These are phyloP conservation scores for Heliocybe sulcata DNA, from an alignment of 1,284 basidiomycete species.

Conservation along the genomic window DNA sequence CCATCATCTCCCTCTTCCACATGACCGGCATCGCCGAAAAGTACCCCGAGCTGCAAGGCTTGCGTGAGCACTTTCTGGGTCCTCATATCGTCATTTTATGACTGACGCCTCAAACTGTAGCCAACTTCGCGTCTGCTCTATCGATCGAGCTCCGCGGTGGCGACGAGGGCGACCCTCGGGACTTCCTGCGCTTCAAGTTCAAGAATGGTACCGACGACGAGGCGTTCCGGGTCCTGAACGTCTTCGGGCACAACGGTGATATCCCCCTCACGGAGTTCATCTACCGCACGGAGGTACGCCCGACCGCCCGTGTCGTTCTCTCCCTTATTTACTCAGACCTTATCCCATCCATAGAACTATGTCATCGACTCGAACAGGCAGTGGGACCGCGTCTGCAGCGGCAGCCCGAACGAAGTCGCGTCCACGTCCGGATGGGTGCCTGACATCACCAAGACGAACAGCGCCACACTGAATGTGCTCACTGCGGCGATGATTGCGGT, in stretches of 20 bases:
- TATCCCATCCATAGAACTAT: conserved; percentile 35
- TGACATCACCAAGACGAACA: neutral
- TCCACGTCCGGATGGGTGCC: conserved; percentile 6
- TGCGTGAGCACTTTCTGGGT: too few species aligned
- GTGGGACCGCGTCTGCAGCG: conserved; percentile 55
- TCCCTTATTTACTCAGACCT: neutral
- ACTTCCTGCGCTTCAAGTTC: conserved; percentile 80
- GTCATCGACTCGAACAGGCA: conserved; percentile 63
- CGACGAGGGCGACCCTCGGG: conserved; percentile 64
- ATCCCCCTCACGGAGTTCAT: conserved; percentile 76
- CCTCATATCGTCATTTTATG: too few species aligned
- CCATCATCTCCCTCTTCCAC: conserved; percentile 83
- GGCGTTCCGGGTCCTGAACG: conserved; percentile 53
- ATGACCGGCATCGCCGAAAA: conserved; percentile 56
- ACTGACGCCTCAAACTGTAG: too few species aligned
- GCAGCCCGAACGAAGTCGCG: conserved; percentile 11
- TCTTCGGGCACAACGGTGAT: conserved; percentile 61
- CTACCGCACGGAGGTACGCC: conserved; percentile 61
- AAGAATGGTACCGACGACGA: conserved; percentile 66
- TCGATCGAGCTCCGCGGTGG: conserved; percentile 75
- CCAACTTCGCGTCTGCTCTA: conserved; percentile 73
- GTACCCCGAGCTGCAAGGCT: conserved; percentile 51
- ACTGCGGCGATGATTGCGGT: neutral
- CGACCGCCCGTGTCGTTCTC: neutral
- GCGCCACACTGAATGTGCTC: neutral